These are phyloP conservation scores for Macadamia integrifolia DNA, from an alignment of 164 flowering plant species.

Conservation along the genomic window DNA sequence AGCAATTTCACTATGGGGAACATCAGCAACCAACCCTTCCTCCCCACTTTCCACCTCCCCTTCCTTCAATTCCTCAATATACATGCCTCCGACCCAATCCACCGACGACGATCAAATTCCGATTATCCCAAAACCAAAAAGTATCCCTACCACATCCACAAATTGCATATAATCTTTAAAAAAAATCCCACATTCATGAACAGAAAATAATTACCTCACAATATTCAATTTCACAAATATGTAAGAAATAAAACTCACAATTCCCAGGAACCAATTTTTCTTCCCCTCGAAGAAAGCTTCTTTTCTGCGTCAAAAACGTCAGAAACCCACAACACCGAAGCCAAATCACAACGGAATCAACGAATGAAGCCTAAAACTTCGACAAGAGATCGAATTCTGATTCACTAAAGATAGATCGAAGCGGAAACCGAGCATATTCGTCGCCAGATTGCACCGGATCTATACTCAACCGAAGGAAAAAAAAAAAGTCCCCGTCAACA, in stretches of 20 bases:
- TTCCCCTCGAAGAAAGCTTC: not conserved
- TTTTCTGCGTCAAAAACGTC: not conserved
- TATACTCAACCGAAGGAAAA: not conserved
- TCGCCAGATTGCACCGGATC: conserved; percentile 7
- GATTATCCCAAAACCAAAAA: not conserved
- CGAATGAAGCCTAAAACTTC: not conserved
- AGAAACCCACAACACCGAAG: not conserved
- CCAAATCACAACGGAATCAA: not conserved
- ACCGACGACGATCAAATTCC: not conserved
- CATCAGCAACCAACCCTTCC: conserved; percentile 13
- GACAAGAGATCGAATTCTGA: not conserved
- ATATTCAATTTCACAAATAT: not conserved
- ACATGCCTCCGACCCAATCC: conserved; percentile 37
- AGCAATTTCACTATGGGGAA: conserved; percentile 12
- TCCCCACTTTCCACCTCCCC: conserved; percentile 27
- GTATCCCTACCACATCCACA: too few relatives aligned
- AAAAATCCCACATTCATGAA: not conserved
- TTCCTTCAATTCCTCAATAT: conserved; percentile 57
- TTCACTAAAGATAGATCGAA: not conserved
- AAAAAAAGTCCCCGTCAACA: not conserved
- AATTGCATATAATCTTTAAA: too few relatives aligned
- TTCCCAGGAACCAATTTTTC: not conserved
- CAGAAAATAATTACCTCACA: not conserved
- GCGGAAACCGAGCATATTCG: not conserved
- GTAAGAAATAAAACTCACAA: not conserved